Evolutionary conservation across 495 filamentous ascomycete genomes (phyloP), one percentile per base, ranked within the genome.

Genomic region (Cercophora newfieldiana): DNA sequence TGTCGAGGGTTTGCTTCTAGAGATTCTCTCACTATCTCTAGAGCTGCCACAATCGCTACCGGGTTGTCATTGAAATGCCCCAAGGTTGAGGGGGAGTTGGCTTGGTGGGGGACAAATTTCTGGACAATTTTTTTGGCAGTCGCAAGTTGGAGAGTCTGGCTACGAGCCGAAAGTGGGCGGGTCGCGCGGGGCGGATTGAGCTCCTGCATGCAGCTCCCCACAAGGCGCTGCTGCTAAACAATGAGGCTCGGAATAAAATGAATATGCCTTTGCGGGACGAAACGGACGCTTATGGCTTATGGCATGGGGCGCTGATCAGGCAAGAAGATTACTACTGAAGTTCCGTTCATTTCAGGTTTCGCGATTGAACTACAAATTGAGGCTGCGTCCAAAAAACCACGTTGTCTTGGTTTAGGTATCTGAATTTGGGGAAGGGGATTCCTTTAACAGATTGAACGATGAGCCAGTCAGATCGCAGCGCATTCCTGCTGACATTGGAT

Each of bases 11-110:
- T 72, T 60, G 83, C 85, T 86, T 84, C 87, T 87, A 88, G 84
- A 88, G 86, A 87, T 83, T 78, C 82, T 85, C 81, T 82, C 84
- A 84, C 80, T 81, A 86, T 87, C 89, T 89, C 89, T 86, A 89
- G 87, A 90, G 84, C 85, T 81, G 73, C 79, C 78, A 82, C 79
- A 74, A 70, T 76, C 84, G 82, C 90, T 90, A 92, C 88, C 88
- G 87, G 63, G 68, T 73, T 72, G 80, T 81, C 83, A 86, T 86
- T 82, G 77, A 80, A n/a, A 60, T 29, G n/a, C 18, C 62, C 26
- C 53, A 51, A 61, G 69, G 66, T 58, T 63, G 53, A 59, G 37
- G 71, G 16, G 54, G 60, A 57, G 25, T 69, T 60, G 62, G 33
- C 19, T n/a, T 74, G 75, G 72, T 74, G 74, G 74, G 74, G 74